Percentiles rank a stretch among this genome's conserved stretches.
Conservation (phyloP, 805 yeast genomes). For the Zygotorulaspora florentina region DNA sequence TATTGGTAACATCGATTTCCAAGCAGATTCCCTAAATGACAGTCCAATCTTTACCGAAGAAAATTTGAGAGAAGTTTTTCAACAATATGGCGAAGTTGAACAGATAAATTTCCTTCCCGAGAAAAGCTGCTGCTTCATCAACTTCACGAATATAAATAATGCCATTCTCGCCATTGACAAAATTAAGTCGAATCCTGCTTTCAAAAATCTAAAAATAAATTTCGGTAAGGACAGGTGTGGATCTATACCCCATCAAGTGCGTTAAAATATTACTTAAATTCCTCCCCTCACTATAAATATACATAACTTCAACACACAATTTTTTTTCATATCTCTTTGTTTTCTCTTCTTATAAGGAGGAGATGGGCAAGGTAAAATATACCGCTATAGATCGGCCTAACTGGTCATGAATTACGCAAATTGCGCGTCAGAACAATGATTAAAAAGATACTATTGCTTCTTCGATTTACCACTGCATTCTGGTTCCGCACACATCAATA, state of each 20-base stretch:
- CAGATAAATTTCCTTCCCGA: constrained; percentile 85
- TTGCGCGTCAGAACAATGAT: too few species aligned
- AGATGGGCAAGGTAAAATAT: too few species aligned
- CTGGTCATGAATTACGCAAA: too few species aligned
- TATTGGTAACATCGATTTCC: constrained; percentile 62
- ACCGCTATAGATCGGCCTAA: too few species aligned
- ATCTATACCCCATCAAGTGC: constrained; percentile 72
- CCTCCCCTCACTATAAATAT: too few species aligned
- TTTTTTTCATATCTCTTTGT: too few species aligned
- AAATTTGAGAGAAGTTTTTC: constrained; percentile 67
- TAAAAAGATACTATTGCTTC: too few species aligned
- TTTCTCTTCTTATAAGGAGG: too few species aligned
- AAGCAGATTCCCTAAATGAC: constrained; percentile 20
- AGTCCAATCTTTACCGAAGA: constrained; percentile 44
- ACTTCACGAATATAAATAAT: constrained; percentile 84
- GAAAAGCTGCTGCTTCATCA: constrained; percentile 85
- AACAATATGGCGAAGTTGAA: constrained; percentile 88
- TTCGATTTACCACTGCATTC: too few species aligned
- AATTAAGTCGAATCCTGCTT: constrained; percentile 68
- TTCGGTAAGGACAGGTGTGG: constrained; percentile 97
- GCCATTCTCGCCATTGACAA: constrained; percentile 93
- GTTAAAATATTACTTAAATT: constrained; percentile 8
- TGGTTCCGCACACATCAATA: too few species aligned
- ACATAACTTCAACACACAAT: too few species aligned
- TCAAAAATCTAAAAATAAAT: constrained; percentile 71